Evolutionary conservation across 805 yeast genomes (phyloP).

Genomic region (Starmera caribaea): DNA sequence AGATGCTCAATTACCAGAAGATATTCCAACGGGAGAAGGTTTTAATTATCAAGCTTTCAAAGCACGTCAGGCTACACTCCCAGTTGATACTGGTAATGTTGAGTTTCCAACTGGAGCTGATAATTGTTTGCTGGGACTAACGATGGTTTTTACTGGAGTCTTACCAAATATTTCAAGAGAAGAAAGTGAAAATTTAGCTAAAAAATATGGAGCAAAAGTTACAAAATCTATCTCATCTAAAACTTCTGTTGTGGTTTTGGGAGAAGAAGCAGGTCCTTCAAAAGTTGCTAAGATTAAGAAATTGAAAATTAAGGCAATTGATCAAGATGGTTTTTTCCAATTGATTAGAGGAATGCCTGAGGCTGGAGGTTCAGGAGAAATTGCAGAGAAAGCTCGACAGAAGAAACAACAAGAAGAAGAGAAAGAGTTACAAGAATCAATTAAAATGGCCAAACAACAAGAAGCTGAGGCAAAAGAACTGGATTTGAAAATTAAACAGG

Average conservation of each 20-base stretch:
- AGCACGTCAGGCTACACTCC: constrained; percentile 29
- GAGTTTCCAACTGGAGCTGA: constrained; percentile 77
- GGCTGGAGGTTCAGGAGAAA: constrained; percentile 82
- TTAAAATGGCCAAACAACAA: constrained; percentile 35
- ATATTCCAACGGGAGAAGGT: constrained; percentile 36
- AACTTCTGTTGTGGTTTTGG: constrained; percentile 83
- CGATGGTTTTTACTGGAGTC: constrained; percentile 89
- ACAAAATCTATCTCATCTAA: constrained; percentile 78
- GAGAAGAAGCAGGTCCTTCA: constrained; percentile 96
- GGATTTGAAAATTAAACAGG: constrained; percentile 15
- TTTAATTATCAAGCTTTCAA: constrained; percentile 51
- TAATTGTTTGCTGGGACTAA: constrained; percentile 79
- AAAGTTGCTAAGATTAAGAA: constrained; percentile 74
- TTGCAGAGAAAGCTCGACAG: constrained; percentile 61
- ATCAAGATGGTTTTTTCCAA: constrained; percentile 77
- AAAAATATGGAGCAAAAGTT: constrained; percentile 84
- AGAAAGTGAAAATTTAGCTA: constrained; percentile 66
- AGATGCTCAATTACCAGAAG: constrained; percentile 56
- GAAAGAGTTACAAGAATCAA: constrained; percentile 41
- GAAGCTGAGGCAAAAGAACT: constrained; percentile 25
- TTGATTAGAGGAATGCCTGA: constrained; percentile 75
- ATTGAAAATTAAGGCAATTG: constrained; percentile 68
- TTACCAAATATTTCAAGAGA: constrained; percentile 73
- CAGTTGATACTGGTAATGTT: constrained; percentile 24
- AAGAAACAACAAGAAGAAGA: constrained; percentile 65